phyloP scores from a whole-genome alignment of 2,329 filamentous ascomycete species.

The Orbilia javanica region DNA sequence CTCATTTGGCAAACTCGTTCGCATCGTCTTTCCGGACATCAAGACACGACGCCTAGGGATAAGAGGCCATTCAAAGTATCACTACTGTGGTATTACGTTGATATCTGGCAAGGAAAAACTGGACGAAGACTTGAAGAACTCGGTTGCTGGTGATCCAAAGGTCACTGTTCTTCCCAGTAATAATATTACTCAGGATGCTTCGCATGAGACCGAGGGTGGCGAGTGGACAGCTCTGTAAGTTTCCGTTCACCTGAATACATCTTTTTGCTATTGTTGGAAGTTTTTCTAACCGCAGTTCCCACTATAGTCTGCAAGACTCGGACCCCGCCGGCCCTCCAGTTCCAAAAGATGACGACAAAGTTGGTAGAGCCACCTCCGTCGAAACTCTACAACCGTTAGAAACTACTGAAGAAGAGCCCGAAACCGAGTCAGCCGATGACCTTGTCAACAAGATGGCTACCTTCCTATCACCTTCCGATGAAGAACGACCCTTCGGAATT shows the following conservation, averaged over 20 bases:
- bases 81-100: constrained; percentile 72
- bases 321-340: constrained; percentile 32
- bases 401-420: constrained; percentile 44
- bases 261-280: constrained; percentile 54
- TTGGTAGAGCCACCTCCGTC: neutral
- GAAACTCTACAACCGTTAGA: constrained; percentile 57
- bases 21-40: constrained; percentile 94
- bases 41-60: constrained; percentile 93
- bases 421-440: constrained; percentile 60
- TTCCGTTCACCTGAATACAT: constrained; percentile 60
- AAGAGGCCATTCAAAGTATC: constrained; percentile 96
- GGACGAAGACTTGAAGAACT: constrained; percentile 56
- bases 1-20: constrained; percentile 96
- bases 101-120: constrained; percentile 66
- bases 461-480: constrained; percentile 57
- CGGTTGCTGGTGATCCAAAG: constrained; percentile 40
- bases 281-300: neutral
- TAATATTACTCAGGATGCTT: constrained; percentile 61
- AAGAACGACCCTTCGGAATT: constrained; percentile 62
- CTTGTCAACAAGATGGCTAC: constrained; percentile 61
- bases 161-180: constrained; percentile 67
- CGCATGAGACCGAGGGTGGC: constrained; percentile 59
- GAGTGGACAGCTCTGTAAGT: constrained; percentile 62
- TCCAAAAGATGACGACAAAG: constrained; percentile 43
- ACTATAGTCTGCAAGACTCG: constrained; percentile 40